Evolutionary conservation across 176 grass and related monocot genomes (phyloP).

Genomic region (Pontederia paniculata): DNA sequence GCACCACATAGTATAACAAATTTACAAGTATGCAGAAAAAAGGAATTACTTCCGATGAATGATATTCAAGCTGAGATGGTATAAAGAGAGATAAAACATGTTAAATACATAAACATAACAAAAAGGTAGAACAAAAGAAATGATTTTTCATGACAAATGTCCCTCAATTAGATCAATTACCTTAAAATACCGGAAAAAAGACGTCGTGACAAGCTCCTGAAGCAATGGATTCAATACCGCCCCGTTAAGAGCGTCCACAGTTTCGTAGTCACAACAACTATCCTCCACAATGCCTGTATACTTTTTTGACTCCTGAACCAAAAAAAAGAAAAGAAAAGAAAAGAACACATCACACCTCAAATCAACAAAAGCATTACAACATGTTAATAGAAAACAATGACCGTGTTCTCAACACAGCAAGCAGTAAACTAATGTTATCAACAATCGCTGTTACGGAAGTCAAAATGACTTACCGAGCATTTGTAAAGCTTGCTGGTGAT

Average conservation of each 20-base stretch:
- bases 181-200: conserved; percentile 99
- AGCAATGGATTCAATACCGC: conserved; percentile 67
- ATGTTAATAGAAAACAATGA: background rate
- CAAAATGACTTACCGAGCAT: conserved; percentile 36
- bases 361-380: background rate
- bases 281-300: conserved; percentile 92
- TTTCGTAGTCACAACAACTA: conserved; percentile 93
- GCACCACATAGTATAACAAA: no score
- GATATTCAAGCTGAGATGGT: no score
- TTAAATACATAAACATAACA: no score
- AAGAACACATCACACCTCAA: conserved; percentile 5
- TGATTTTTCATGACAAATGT: no score
- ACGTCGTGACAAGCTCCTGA: conserved; percentile 56
- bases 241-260: conserved; percentile 66
- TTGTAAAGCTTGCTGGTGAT: conserved; percentile 23
- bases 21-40: no score
- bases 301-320: conserved; percentile 39
- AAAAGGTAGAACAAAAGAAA: no score
- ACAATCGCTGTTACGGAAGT: background rate
- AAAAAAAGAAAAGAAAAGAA: background rate
- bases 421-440: no score
- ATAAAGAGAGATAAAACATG: no score
- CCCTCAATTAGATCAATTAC: conserved; percentile 18
- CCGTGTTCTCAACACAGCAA: background rate
- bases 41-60: no score